Percentiles rank a stretch among this genome's conserved stretches.
Conservation (phyloP, 208 protist species). For the Wallacemonas sp. region DNA sequence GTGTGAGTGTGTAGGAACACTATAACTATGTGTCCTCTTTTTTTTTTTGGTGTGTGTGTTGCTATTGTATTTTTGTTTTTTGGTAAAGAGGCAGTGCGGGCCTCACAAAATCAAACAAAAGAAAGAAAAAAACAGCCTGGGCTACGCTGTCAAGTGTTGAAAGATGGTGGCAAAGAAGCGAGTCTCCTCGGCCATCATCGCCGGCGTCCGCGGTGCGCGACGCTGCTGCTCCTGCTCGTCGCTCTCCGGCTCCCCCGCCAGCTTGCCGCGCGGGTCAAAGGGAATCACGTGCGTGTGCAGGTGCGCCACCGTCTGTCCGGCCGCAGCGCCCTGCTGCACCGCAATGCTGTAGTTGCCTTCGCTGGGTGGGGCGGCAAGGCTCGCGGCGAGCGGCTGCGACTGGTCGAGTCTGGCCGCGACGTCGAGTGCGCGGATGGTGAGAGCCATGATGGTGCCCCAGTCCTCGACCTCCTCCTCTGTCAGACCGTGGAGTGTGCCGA, state of each 20-base stretch:
- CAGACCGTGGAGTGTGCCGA: slow-evolving; percentile 68
- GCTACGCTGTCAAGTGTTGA: slow-evolving; percentile 7
- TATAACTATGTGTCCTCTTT: too few relatives aligned
- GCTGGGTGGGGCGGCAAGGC: background rate
- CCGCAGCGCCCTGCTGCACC: slow-evolving; percentile 70
- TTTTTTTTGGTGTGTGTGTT: too few relatives aligned
- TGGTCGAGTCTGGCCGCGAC: background rate
- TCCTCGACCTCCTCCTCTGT: slow-evolving; percentile 70
- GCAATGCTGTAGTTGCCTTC: slow-evolving; percentile 67
- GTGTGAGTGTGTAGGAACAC: too few relatives aligned
- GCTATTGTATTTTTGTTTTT: too few relatives aligned
- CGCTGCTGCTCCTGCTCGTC: slow-evolving; percentile 58
- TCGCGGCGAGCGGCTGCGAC: background rate
- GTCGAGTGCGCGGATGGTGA: slow-evolving; percentile 67
- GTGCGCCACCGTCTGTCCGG: slow-evolving; percentile 84
- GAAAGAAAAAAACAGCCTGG: too few relatives aligned
- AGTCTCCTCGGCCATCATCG: slow-evolving; percentile 65
- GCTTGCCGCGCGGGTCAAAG: slow-evolving; percentile 62
- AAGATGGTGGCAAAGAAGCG: slow-evolving; percentile 48
- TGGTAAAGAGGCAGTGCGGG: too few relatives aligned
- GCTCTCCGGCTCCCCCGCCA: slow-evolving; percentile 72
- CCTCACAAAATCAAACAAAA: too few relatives aligned
- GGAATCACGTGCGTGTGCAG: slow-evolving; percentile 87
- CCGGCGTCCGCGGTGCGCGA: slow-evolving; percentile 42
- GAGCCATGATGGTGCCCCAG: slow-evolving; percentile 65